Evolutionary conservation across 1,284 basidiomycete species (phyloP).

Genomic region (Irpex sp.): DNA sequence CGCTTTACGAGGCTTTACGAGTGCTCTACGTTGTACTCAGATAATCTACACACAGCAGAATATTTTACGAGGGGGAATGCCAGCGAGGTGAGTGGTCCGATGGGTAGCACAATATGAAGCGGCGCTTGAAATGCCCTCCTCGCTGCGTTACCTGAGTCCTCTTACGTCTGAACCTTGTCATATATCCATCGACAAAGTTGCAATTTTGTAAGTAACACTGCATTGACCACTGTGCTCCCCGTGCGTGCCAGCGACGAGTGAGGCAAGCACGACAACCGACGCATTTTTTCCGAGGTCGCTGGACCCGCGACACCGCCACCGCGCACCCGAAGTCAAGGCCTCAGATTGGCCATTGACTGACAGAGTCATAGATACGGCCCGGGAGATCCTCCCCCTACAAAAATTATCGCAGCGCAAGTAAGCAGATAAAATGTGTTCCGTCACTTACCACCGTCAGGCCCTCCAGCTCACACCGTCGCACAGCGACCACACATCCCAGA

Average conservation of each 20-base stretch:
- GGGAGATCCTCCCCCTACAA: slow-evolving; percentile 4
- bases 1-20: neutral
- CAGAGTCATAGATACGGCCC: neutral
- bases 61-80: neutral
- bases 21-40: too few relatives aligned
- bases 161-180: neutral
- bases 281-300: neutral
- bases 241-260: neutral
- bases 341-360: too few relatives aligned
- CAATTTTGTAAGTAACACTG: neutral
- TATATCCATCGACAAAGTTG: neutral
- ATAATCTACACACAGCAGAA: too few relatives aligned
- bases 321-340: neutral
- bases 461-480: neutral
- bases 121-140: neutral
- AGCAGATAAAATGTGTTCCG: slow-evolving; percentile 2
- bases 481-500: neutral
- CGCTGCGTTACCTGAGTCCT: neutral
- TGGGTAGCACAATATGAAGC: neutral
- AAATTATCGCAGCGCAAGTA: slow-evolving; percentile 8
- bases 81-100: neutral
- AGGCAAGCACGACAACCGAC: neutral
- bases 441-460: neutral
- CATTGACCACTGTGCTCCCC: neutral
- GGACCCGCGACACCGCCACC: neutral